phyloP scores from a whole-genome alignment of 2,329 filamentous ascomycete species.

The Aspergillus tamarii region DNA sequence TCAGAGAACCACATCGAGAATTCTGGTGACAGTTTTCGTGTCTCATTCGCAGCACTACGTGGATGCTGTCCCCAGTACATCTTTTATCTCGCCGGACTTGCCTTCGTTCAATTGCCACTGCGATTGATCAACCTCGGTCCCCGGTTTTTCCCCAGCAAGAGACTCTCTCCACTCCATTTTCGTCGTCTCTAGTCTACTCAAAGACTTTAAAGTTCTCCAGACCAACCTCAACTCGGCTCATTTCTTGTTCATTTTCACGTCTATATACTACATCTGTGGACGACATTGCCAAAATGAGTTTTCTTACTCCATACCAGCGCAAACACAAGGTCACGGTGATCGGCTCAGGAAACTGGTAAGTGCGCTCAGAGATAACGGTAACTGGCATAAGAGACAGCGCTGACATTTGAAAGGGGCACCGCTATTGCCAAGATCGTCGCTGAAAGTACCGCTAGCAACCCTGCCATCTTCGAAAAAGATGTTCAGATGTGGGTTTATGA shows the following conservation, averaged over 20 bases:
- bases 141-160: constrained; percentile 22
- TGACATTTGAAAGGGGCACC: constrained; percentile 86
- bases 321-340: constrained; percentile 68
- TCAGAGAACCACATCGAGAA: constrained; percentile 19
- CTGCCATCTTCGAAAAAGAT: constrained; percentile 79
- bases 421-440: constrained; percentile 97
- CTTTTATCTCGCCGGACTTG: constrained; percentile 27
- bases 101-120: constrained; percentile 27
- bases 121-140: constrained; percentile 33
- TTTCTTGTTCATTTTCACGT: constrained; percentile 20
- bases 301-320: constrained; percentile 33
- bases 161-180: constrained; percentile 24
- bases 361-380: not conserved
- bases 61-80: constrained; percentile 24
- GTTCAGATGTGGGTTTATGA: constrained; percentile 99
- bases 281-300: constrained; percentile 34
- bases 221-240: constrained; percentile 11
- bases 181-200: constrained; percentile 20
- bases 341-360: constrained; percentile 92
- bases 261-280: constrained; percentile 6
- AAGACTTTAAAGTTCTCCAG: constrained; percentile 22
- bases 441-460: constrained; percentile 81
- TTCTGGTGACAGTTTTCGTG: not conserved
- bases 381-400: constrained; percentile 75
- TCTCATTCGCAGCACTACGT: constrained; percentile 12